Conservation (phyloP, 352 stramenopile genomes). For the Saprolegnia diclina region DNA sequence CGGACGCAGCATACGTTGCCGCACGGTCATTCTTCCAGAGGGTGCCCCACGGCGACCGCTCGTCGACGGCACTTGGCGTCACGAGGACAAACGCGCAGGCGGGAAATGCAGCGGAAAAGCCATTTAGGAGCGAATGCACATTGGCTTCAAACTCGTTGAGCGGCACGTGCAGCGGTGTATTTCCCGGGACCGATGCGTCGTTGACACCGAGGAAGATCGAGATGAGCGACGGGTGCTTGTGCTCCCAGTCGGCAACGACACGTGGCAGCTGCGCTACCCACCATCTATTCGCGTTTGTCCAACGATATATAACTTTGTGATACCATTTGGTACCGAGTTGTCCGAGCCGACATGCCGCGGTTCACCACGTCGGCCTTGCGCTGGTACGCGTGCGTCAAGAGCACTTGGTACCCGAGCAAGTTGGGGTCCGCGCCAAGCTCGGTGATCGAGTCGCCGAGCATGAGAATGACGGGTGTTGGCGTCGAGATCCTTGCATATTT, state of each 20-base stretch:
- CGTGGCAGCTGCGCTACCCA: slow-evolving; percentile 11
- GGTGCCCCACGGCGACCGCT: background rate
- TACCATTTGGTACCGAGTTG: background rate
- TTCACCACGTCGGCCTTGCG: slow-evolving; percentile 22
- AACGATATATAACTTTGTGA: background rate
- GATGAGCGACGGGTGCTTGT: slow-evolving; percentile 4
- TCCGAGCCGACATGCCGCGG: slow-evolving; percentile 8
- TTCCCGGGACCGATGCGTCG: slow-evolving; percentile 2
- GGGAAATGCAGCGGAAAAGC: slow-evolving; percentile 1
- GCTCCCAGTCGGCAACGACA: slow-evolving; percentile 1
- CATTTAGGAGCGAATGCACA: background rate
- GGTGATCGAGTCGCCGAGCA: slow-evolving; percentile 10
- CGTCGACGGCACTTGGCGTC: slow-evolving; percentile 13
- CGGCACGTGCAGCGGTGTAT: background rate
- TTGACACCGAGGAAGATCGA: slow-evolving; percentile 16
- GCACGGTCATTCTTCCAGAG: slow-evolving; percentile 3
- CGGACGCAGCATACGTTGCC: background rate
- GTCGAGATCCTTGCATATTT: too few relatives aligned
- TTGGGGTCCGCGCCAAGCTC: background rate
- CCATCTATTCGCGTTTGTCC: too few relatives aligned
- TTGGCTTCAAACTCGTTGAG: slow-evolving; percentile 7
- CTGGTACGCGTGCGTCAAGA: background rate
- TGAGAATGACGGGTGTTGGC: slow-evolving; percentile 11
- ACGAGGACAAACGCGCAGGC: background rate
- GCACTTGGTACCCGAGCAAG: background rate